Evolutionary conservation across 257 asterid genomes (phyloP), one percentile per base, ranked within the genome.

Genomic region (Nemophila menziesii): DNA sequence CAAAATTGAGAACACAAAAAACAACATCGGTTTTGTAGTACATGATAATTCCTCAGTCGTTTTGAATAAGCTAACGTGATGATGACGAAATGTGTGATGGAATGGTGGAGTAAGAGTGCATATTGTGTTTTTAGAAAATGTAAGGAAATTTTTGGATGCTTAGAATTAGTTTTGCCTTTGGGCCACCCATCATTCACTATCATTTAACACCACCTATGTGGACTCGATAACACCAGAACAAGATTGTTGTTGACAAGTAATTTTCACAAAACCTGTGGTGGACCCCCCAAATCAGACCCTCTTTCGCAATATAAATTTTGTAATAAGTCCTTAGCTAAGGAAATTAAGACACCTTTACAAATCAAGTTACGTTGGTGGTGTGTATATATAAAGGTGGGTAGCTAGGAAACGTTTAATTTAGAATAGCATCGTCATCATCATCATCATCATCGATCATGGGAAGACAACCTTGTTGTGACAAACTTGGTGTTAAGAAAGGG

Each of bases 391-490:
- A 66, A 82, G 87, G 87, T 82, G 92, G 94, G 82, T 78, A 72
- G 52, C n/a, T n/a, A 54, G 57, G 71, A 37, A 63, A n/a, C n/a
- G 59, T 51, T 52, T 41, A 50, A 61, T 52, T 54, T 39, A 36
- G n/a, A 11, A 14, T 43, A 11, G 34, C 5, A 41, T 27, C 22
- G 3, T 11, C 24, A 17, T 17, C 15, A 44, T 51, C 39, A 51
- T 51, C 14, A 39, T 8, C 20, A 16, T 33, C 6, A 26, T 22
- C 29, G 42, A 43, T 14, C 17, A 82, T 87, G 97, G 95, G 97
- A 3, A 67, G 97, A 56, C 97, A 87, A 43, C 97, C 95, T 52
- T 87, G 97, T 29, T 87, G 97, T 58, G 97, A 87, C 73, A 87
- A 87, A 61, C 90, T 80, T 0, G 93, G 92, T 23, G 97, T 87